Conservation (phyloP, 2,329 filamentous ascomycete genomes). For the Cordyceps tenuipes region DNA sequence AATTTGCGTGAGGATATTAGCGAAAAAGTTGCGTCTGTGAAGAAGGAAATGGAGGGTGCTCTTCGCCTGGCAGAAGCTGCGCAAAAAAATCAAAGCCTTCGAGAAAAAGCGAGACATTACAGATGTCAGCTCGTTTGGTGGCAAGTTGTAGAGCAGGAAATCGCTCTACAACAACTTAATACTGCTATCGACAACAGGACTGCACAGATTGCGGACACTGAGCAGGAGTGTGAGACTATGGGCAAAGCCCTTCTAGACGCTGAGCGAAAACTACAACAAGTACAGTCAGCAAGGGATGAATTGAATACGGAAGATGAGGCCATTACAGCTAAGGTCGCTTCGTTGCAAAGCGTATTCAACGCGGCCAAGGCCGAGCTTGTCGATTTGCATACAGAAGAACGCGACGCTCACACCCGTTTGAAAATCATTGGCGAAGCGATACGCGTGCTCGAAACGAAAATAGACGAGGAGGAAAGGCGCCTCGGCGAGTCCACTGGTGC, state of each 20-base stretch:
- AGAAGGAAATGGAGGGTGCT: conserved; percentile 46
- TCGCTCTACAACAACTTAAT: conserved; percentile 30
- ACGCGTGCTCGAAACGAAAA: conserved; percentile 36
- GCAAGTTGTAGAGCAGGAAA: conserved; percentile 72
- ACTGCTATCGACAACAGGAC: conserved; percentile 20
- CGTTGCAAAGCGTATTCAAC: conserved; percentile 44
- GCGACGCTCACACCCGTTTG: conserved; percentile 53
- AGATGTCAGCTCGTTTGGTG: conserved; percentile 73
- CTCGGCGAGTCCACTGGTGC: conserved; percentile 64
- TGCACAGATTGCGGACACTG: conserved; percentile 20
- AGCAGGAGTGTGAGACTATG: conserved; percentile 28
- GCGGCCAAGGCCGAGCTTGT: conserved; percentile 44
- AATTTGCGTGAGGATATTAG: conserved; percentile 29
- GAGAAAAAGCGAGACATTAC: conserved; percentile 50
- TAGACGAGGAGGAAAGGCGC: conserved; percentile 48
- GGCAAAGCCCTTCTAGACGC: conserved; percentile 41
- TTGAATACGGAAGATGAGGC: conserved; percentile 38
- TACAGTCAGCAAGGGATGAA: conserved; percentile 30
- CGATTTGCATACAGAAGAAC: conserved; percentile 53
- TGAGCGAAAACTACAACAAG: conserved; percentile 36
- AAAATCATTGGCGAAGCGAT: conserved; percentile 43
- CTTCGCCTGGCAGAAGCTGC: conserved; percentile 56
- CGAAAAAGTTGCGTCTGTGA: conserved; percentile 26
- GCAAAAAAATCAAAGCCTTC: conserved; percentile 57
- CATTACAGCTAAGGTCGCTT: conserved; percentile 33